These are phyloP conservation scores for Lasiosphaeriaceae sp. DNA, from an alignment of 495 filamentous ascomycete genomes.

Conservation along the genomic window DNA sequence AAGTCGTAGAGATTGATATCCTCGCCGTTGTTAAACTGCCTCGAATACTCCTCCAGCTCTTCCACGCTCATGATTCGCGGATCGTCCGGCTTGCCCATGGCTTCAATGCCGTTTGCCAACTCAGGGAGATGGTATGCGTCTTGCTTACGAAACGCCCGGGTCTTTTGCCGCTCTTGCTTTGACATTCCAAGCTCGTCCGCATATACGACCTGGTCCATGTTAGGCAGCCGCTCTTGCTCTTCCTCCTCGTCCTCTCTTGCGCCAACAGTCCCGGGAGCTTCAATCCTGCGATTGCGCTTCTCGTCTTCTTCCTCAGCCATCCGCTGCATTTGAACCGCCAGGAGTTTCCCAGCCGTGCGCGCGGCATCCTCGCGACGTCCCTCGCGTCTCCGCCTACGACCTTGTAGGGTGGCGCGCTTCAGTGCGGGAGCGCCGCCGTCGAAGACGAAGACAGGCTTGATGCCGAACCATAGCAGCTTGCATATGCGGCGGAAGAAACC, in stretches of 20 bases:
- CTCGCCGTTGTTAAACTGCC: constrained; percentile 87
- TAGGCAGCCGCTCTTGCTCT: constrained; percentile 63
- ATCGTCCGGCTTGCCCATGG: constrained; percentile 87
- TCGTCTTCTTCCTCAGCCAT: constrained; percentile 78
- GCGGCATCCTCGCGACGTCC: constrained; percentile 90
- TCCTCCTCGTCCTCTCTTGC: constrained; percentile 37
- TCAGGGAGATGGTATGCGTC: constrained; percentile 94
- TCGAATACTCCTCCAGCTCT: constrained; percentile 87
- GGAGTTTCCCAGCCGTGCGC: constrained; percentile 79
- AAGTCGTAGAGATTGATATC: constrained; percentile 99
- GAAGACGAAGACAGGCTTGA: constrained; percentile 95
- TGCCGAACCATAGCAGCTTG: constrained; percentile 94
- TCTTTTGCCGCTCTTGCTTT: constrained; percentile 66
- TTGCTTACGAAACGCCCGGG: constrained; percentile 78
- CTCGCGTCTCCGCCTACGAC: constrained; percentile 73
- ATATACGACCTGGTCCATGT: constrained; percentile 68
- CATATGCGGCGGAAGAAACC: constrained; percentile 98
- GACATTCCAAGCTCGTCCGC: constrained; percentile 84
- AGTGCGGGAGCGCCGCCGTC: constrained; percentile 90
- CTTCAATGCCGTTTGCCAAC: constrained; percentile 65
- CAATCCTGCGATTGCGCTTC: constrained; percentile 51
- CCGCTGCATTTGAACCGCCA: constrained; percentile 90
- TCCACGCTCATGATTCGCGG: constrained; percentile 91
- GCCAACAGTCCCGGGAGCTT: constrained; percentile 9
- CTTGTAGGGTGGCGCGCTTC: constrained; percentile 85